phyloP scores from a whole-genome alignment of 306 rosid species.

The Dalbergia oliveri region DNA sequence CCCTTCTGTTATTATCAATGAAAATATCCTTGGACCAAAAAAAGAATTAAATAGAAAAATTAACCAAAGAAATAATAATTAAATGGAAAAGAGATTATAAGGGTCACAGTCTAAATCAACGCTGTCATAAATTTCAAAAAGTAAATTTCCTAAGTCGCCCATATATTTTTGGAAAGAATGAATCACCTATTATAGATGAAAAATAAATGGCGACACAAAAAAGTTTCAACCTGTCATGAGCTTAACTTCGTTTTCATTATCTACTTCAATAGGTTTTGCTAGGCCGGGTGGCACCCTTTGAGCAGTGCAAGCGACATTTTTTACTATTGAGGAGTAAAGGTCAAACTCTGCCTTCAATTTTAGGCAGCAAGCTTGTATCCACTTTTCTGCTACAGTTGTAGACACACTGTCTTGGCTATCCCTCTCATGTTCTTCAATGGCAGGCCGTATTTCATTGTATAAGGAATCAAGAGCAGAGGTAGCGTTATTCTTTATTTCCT shows the following conservation, averaged over 20 bases:
- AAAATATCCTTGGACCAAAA: no score
- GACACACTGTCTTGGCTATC: conserved; percentile 93
- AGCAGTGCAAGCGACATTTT: conserved; percentile 64
- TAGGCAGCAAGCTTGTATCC: conserved; percentile 88
- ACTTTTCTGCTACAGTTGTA: conserved; percentile 91
- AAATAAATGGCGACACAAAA: not conserved
- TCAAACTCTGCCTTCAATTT: conserved; percentile 90
- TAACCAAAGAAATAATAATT: no score
- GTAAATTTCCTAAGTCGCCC: not conserved
- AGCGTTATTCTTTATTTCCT: conserved; percentile 75
- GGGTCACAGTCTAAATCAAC: not conserved
- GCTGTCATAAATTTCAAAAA: conserved; percentile 11
- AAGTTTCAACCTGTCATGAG: conserved; percentile 57
- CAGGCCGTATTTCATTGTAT: conserved; percentile 92
- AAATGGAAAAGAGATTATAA: not conserved
- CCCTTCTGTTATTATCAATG: no score
- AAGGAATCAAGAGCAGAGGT: conserved; percentile 69
- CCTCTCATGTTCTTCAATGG: conserved; percentile 97
- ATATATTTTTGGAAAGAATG: not conserved
- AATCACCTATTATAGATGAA: conserved; percentile 23
- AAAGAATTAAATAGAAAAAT: no score
- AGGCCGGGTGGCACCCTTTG: conserved; percentile 39
- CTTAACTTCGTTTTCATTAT: conserved; percentile 58
- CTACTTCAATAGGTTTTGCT: conserved; percentile 57
- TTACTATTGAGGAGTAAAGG: conserved; percentile 75